Evolutionary conservation across 805 yeast species (phyloP).

Genomic region (Kodamaea kaohsiungensis): DNA sequence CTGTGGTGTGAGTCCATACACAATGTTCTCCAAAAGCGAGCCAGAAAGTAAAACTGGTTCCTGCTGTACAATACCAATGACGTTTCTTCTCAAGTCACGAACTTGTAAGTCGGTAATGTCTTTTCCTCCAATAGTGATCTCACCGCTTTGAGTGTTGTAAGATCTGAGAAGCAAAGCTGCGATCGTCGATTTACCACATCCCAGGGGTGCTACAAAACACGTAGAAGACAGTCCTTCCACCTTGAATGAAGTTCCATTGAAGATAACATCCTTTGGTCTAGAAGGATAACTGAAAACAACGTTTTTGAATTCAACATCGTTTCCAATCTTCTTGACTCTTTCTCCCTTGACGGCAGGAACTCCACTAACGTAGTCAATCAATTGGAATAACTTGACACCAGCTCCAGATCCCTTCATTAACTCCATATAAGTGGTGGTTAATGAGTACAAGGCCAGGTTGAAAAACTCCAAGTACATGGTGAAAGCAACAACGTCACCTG

Average conservation of each 20-base stretch:
- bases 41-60: constrained; percentile 62
- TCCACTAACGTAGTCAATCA: constrained; percentile 38
- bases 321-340: constrained; percentile 21
- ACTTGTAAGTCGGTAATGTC: constrained; percentile 51
- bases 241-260: constrained; percentile 39
- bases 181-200: constrained; percentile 62
- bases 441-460: constrained; percentile 44
- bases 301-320: constrained; percentile 38
- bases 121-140: constrained; percentile 52
- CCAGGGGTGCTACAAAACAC: constrained; percentile 56
- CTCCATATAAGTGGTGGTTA: constrained; percentile 48
- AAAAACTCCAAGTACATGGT: constrained; percentile 47
- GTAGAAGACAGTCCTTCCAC: constrained; percentile 39
- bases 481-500: constrained; percentile 49
- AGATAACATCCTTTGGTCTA: constrained; percentile 36
- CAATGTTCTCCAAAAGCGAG: constrained; percentile 54
- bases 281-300: constrained; percentile 45
- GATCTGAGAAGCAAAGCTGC: constrained; percentile 55
- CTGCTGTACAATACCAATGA: constrained; percentile 62
- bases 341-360: constrained; percentile 40
- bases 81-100: constrained; percentile 46
- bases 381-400: constrained; percentile 43
- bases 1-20: constrained; percentile 48
- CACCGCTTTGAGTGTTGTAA: constrained; percentile 50
- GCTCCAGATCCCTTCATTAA: constrained; percentile 51